phyloP scores from a whole-genome alignment of 2,329 filamentous ascomycete species.

The Periconia sp. region DNA sequence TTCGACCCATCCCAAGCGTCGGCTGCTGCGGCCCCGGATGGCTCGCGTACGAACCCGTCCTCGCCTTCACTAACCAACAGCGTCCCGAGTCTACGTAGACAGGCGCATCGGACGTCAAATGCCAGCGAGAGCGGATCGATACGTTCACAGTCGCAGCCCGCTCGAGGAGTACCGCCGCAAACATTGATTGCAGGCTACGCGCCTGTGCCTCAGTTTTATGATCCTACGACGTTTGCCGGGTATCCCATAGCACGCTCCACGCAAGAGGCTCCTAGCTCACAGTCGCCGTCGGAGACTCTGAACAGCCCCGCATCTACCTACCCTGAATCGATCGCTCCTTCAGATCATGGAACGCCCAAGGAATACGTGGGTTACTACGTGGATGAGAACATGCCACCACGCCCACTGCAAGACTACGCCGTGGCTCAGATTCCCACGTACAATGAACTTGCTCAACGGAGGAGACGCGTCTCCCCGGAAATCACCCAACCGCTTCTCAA shows the following conservation, averaged over 20 bases:
- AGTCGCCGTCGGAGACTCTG: slow-evolving; percentile 25
- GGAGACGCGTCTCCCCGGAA: slow-evolving; percentile 52
- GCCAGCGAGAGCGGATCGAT: slow-evolving; percentile 51
- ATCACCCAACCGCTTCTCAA: slow-evolving; percentile 46
- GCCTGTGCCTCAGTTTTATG: slow-evolving; percentile 39
- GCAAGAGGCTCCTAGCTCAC: slow-evolving; percentile 31
- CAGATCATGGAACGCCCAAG: slow-evolving; percentile 50
- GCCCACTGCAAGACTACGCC: slow-evolving; percentile 46
- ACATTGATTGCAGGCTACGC: slow-evolving; percentile 49
- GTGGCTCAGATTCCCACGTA: slow-evolving; percentile 44
- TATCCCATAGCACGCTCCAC: slow-evolving; percentile 44
- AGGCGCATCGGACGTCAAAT: slow-evolving; percentile 51
- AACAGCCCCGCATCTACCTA: slow-evolving; percentile 26
- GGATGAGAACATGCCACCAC: slow-evolving; percentile 49
- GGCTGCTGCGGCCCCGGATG: slow-evolving; percentile 49
- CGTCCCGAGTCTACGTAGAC: slow-evolving; percentile 50
- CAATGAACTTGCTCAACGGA: slow-evolving; percentile 50
- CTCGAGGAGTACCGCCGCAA: slow-evolving; percentile 50
- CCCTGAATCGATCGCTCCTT: slow-evolving; percentile 24
- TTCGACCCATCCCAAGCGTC: slow-evolving; percentile 48
- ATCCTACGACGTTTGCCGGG: slow-evolving; percentile 34
- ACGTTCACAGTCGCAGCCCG: slow-evolving; percentile 58
- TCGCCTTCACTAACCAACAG: slow-evolving; percentile 54
- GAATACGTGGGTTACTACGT: slow-evolving; percentile 59
- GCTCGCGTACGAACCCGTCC: slow-evolving; percentile 55